Evolutionary conservation across 495 filamentous ascomycete species (phyloP).

Genomic region (Tuber aestivum): DNA sequence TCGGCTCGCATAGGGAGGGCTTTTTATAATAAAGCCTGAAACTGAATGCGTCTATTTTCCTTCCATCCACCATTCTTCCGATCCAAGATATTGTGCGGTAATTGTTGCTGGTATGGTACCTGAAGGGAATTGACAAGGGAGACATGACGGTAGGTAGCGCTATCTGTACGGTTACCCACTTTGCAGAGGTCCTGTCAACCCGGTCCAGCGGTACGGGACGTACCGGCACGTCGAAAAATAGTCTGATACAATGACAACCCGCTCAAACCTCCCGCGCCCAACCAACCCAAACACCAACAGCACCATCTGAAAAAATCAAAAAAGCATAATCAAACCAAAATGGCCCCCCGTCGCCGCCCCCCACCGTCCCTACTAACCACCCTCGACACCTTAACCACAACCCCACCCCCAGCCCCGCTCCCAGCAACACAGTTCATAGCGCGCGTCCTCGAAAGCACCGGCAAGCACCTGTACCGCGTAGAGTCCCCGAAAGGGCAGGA

Average conservation of each 20-base stretch:
- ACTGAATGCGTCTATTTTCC: background rate
- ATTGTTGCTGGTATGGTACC: background rate
- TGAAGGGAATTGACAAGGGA: background rate
- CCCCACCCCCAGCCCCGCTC: conserved; percentile 65
- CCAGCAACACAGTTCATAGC: conserved; percentile 61
- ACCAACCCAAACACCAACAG: background rate
- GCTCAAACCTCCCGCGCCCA: background rate
- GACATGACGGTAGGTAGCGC: background rate
- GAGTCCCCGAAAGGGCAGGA: conserved; percentile 51
- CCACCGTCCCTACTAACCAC: conserved; percentile 11
- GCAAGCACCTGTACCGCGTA: conserved; percentile 79
- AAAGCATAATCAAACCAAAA: background rate
- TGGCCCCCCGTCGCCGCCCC: background rate
- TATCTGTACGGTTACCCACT: background rate
- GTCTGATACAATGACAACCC: background rate
- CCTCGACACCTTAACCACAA: conserved; percentile 47
- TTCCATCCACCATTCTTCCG: background rate
- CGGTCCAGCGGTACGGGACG: too few species aligned
- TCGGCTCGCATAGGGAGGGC: background rate
- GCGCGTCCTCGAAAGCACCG: conserved; percentile 69
- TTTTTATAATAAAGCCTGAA: too few species aligned
- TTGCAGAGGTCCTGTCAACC: background rate
- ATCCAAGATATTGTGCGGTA: background rate
- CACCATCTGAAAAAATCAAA: too few species aligned
- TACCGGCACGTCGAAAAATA: background rate